These are phyloP conservation scores for Ambrosiella xylebori DNA, from an alignment of 2,329 filamentous ascomycete genomes.

Conservation along the genomic window DNA sequence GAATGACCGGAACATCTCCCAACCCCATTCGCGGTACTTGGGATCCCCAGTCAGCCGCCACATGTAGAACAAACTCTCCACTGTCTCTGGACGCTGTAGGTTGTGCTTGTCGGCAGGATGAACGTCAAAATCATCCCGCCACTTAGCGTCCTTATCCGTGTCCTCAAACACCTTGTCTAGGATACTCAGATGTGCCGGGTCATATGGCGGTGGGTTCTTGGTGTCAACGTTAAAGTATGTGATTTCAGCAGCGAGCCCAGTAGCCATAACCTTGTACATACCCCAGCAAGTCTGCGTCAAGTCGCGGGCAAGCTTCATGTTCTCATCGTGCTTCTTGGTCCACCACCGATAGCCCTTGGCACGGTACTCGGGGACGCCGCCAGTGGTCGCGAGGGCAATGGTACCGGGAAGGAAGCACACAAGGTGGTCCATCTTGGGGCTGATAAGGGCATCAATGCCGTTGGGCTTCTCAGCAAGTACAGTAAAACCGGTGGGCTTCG, in stretches of 20 bases:
- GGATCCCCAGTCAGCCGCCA: slow-evolving; percentile 89
- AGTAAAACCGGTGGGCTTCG: slow-evolving; percentile 62
- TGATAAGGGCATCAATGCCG: slow-evolving; percentile 48
- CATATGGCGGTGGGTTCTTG: slow-evolving; percentile 17
- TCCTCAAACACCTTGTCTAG: slow-evolving; percentile 6
- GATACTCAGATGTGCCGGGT: slow-evolving; percentile 19
- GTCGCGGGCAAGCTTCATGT: slow-evolving; percentile 75
- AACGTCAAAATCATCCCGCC: slow-evolving; percentile 65
- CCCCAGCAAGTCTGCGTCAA: slow-evolving; percentile 96
- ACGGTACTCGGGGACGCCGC: slow-evolving; percentile 55
- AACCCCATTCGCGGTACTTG: slow-evolving; percentile 88
- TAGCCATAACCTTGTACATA: slow-evolving; percentile 83
- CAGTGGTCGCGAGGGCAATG: slow-evolving; percentile 75
- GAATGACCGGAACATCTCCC: slow-evolving; percentile 95
- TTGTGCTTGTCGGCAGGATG: slow-evolving; percentile 79
- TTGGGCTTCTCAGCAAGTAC: slow-evolving; percentile 71
- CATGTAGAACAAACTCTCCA: slow-evolving; percentile 97
- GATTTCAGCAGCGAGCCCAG: slow-evolving; percentile 87
- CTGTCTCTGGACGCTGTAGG: slow-evolving; percentile 83
- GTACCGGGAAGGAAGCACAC: slow-evolving; percentile 97
- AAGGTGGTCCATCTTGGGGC: slow-evolving; percentile 93
- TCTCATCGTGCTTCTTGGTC: slow-evolving; percentile 64
- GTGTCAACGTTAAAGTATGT: slow-evolving; percentile 64
- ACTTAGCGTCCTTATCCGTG: slow-evolving; percentile 28
- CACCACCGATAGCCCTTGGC: slow-evolving; percentile 57